Evolutionary conservation across 129 eudicot species (phyloP).

Genomic region (Flaveria robusta): DNA sequence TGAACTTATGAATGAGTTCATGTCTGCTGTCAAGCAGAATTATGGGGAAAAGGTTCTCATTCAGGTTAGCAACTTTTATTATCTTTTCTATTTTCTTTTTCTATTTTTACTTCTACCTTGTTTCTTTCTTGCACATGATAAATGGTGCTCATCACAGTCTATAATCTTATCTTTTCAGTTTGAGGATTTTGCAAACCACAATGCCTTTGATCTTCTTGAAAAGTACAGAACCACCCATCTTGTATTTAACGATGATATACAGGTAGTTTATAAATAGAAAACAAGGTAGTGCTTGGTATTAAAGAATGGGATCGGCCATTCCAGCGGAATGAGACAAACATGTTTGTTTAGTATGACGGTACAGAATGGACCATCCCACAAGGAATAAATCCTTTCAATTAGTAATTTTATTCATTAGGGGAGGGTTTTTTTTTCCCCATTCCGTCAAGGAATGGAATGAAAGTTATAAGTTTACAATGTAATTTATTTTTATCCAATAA

Average conservation of each 20-base stretch:
- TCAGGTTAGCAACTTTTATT: slow-evolving; percentile 54
- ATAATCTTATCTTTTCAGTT: slow-evolving; percentile 49
- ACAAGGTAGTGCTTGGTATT: slow-evolving; percentile 6
- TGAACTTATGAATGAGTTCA: slow-evolving; percentile 87
- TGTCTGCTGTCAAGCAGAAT: slow-evolving; percentile 93
- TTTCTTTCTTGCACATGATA: slow-evolving; percentile 5
- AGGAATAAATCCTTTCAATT: neutral
- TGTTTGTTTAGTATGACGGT: neutral
- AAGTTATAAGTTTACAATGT: neutral
- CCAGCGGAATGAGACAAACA: neutral
- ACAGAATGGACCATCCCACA: neutral
- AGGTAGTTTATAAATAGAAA: slow-evolving; percentile 46
- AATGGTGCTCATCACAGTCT: slow-evolving; percentile 12
- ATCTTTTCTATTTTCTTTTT: neutral
- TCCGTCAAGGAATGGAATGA: neutral
- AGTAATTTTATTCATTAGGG: neutral
- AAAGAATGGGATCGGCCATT: neutral
- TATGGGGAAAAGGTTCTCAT: slow-evolving; percentile 95
- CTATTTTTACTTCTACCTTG: neutral
- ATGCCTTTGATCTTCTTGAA: slow-evolving; percentile 93
- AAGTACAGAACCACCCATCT: slow-evolving; percentile 94
- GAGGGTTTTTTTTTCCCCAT: neutral
- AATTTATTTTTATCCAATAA: neutral
- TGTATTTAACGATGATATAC: slow-evolving; percentile 96
- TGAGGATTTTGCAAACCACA: slow-evolving; percentile 97